phyloP scores from a whole-genome alignment of 306 rosid species.

The Cucurbita maxima region DNA sequence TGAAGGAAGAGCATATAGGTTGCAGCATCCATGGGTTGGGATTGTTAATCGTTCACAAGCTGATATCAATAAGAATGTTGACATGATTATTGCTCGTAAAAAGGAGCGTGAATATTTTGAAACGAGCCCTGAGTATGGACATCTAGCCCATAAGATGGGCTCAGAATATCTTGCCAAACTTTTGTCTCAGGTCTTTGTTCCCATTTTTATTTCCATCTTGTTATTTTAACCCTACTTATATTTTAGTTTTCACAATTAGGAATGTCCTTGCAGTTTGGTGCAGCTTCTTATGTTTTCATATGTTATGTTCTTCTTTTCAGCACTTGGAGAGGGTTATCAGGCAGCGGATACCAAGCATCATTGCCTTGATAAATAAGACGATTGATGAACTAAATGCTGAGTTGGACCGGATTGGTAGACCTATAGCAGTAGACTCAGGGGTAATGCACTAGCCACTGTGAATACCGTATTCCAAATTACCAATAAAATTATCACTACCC shows the following conservation, averaged over 20 bases:
- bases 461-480: background rate
- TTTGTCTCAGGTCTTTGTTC: slow-evolving; percentile 59
- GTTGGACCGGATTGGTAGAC: slow-evolving; percentile 96
- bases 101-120: slow-evolving; percentile 91
- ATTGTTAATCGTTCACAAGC: slow-evolving; percentile 98
- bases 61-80: slow-evolving; percentile 85
- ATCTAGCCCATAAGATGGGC: slow-evolving; percentile 93
- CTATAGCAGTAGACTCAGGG: slow-evolving; percentile 91
- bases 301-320: slow-evolving; percentile 25
- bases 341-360: slow-evolving; percentile 93
- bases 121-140: slow-evolving; percentile 95
- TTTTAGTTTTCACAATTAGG: background rate
- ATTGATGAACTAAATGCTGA: slow-evolving; percentile 89
- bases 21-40: slow-evolving; percentile 99
- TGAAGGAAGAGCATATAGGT: slow-evolving; percentile 83
- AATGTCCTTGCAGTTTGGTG: background rate
- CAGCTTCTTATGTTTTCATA: slow-evolving; percentile 10
- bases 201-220: slow-evolving; percentile 1
- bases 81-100: slow-evolving; percentile 83
- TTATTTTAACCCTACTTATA: background rate
- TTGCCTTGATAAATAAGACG: slow-evolving; percentile 85
- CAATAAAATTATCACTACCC: background rate
- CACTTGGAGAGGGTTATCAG: slow-evolving; percentile 96
- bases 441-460: slow-evolving; percentile 19
- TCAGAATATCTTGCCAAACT: slow-evolving; percentile 96